Evolutionary conservation across 257 asterid genomes (phyloP).

Genomic region (Vinca minor): DNA sequence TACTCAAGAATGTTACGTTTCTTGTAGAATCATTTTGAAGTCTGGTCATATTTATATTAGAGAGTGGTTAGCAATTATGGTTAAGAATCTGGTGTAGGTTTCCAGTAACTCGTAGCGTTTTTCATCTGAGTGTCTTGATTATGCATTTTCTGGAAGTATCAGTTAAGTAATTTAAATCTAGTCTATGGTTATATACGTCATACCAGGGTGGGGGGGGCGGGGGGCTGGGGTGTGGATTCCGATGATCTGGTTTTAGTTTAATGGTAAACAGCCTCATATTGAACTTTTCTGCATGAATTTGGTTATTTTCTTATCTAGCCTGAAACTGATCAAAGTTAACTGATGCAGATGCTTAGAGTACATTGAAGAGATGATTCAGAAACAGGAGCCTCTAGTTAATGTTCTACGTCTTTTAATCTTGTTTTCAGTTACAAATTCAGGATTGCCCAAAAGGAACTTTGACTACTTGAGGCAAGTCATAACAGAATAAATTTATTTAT

Average conservation of each 20-base stretch:
- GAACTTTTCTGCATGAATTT: not conserved
- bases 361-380: slow-evolving; percentile 91
- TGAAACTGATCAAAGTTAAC: slow-evolving; percentile 3
- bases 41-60: not conserved
- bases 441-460: slow-evolving; percentile 70
- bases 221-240: too few relatives aligned
- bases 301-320: not conserved
- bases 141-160: slow-evolving; percentile 1
- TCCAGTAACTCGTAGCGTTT: not conserved
- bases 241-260: not conserved
- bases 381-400: slow-evolving; percentile 76
- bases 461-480: slow-evolving; percentile 80
- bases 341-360: slow-evolving; percentile 78
- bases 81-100: not conserved
- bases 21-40: not conserved
- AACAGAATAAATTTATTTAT: not conserved
- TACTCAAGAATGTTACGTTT: not conserved
- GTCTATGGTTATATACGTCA: not conserved
- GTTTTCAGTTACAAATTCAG: slow-evolving; percentile 86
- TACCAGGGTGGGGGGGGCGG: too few relatives aligned
- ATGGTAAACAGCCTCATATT: not conserved
- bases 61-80: not conserved
- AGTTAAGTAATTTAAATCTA: not conserved
- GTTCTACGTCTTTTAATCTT: slow-evolving; percentile 76
- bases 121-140: not conserved